These are phyloP conservation scores for Endotrypanum monterogeii DNA, from an alignment of 208 protist genomes.

Conservation along the genomic window DNA sequence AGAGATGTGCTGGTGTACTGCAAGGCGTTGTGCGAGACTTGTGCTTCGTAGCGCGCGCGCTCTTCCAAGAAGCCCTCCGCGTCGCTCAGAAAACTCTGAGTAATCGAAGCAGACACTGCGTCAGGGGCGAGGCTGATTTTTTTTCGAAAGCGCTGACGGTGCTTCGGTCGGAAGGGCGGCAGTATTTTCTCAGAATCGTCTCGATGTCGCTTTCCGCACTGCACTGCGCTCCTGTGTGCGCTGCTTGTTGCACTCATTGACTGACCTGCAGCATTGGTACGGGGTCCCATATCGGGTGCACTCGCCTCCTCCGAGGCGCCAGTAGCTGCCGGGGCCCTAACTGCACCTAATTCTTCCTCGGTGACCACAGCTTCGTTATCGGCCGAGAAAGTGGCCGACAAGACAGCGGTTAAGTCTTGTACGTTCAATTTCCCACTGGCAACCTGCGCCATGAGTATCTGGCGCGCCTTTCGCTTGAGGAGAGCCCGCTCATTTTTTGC, in stretches of 20 bases:
- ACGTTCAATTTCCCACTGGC: conserved; percentile 54
- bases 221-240: not conserved
- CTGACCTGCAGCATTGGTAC: not conserved
- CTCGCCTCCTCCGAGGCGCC: not conserved
- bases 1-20: conserved; percentile 66
- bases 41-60: conserved; percentile 40
- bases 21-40: conserved; percentile 58
- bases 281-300: not conserved
- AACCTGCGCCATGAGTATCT: conserved; percentile 77
- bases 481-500: conserved; percentile 32
- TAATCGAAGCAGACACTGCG: conserved; percentile 45
- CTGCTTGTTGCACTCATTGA: conserved; percentile 5
- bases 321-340: not conserved
- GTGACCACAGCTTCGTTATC: not conserved
- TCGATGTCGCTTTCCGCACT: not conserved
- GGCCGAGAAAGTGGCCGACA: not conserved
- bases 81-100: conserved; percentile 56
- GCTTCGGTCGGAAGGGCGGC: not conserved
- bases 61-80: conserved; percentile 47
- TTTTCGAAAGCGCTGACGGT: conserved; percentile 1
- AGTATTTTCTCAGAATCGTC: not conserved
- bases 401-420: conserved; percentile 16
- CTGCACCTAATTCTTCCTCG: not conserved
- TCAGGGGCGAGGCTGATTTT: conserved; percentile 39
- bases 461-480: conserved; percentile 51